These are phyloP conservation scores for Pachysandra terminalis DNA, from an alignment of 164 flowering plant species.

Conservation along the genomic window DNA sequence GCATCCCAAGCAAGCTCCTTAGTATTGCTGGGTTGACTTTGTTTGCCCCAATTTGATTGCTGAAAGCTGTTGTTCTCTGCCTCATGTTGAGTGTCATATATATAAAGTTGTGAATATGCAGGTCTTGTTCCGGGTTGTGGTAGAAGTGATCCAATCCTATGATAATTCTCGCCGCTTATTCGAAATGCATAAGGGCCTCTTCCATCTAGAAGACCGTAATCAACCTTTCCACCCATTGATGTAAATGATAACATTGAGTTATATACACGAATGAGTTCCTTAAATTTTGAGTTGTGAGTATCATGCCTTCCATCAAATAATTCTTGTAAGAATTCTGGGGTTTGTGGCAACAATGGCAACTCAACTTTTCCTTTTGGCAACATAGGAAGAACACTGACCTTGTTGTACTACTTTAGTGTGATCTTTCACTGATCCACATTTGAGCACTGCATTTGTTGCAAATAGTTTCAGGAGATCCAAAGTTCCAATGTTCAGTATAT, in stretches of 20 bases:
- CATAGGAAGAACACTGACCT: too few species aligned
- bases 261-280: neutral
- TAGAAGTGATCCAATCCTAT: neutral
- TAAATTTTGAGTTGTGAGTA: neutral
- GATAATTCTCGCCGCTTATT: neutral
- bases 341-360: too few species aligned
- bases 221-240: slow-evolving; percentile 2
- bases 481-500: too few species aligned
- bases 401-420: too few species aligned
- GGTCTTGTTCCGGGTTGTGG: neutral
- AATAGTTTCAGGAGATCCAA: too few species aligned
- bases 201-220: neutral
- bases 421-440: too few species aligned
- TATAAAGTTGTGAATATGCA: slow-evolving; percentile 5
- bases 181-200: slow-evolving; percentile 3
- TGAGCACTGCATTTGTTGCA: too few species aligned
- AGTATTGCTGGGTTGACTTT: neutral
- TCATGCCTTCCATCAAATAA: too few species aligned
- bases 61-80: too few species aligned
- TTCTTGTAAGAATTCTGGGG: too few species aligned
- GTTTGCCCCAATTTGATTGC: too few species aligned
- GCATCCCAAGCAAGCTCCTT: neutral
- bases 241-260: neutral
- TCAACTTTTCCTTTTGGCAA: too few species aligned
- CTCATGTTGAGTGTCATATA: slow-evolving; percentile 8